Conservation (phyloP, 306 rosid species). For the Albizia julibrissin region DNA sequence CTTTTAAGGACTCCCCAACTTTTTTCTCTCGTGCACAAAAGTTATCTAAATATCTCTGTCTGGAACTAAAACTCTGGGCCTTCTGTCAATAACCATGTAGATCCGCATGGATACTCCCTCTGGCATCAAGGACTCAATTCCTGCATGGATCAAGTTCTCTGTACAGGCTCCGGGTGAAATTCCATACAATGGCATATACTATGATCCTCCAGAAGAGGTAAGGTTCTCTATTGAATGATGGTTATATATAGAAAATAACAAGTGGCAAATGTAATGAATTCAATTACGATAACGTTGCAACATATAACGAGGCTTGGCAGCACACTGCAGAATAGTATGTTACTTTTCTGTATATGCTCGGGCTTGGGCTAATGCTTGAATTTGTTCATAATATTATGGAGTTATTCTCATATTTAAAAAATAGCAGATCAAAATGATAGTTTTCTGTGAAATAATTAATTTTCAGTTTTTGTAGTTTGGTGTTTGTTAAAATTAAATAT, state of each 20-base stretch:
- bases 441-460: background rate
- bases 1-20: background rate
- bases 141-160: conserved; percentile 98
- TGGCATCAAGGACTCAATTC: conserved; percentile 92
- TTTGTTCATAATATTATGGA: background rate
- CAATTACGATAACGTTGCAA: conserved; percentile 21
- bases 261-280: background rate
- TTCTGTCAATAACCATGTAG: conserved; percentile 44
- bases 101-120: conserved; percentile 94
- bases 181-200: conserved; percentile 85
- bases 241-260: conserved; percentile 10
- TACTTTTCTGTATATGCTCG: too few relatives aligned
- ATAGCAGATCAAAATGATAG: background rate
- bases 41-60: background rate
- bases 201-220: conserved; percentile 99
- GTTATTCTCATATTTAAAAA: background rate
- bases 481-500: conserved; percentile 8
- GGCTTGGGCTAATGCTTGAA: too few relatives aligned
- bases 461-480: conserved; percentile 10
- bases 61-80: background rate
- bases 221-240: conserved; percentile 30
- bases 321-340: conserved; percentile 9
- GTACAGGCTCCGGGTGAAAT: conserved; percentile 97
- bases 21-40: background rate
- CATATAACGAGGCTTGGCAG: conserved; percentile 15